These are phyloP conservation scores for Fusarium graminum DNA, from an alignment of 2,329 filamentous ascomycete genomes.

Conservation along the genomic window DNA sequence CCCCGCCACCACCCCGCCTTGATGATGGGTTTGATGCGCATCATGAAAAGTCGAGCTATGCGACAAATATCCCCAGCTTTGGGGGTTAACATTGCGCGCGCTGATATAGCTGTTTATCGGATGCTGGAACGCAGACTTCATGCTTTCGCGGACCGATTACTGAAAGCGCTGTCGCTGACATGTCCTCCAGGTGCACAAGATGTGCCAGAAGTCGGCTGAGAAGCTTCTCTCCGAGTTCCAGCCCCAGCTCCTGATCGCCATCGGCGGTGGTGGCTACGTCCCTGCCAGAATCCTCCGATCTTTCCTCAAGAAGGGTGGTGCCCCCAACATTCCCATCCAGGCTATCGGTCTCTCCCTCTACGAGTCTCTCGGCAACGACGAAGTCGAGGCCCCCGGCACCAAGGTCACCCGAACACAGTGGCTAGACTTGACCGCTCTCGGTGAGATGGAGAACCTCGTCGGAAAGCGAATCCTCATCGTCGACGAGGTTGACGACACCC, in stretches of 20 bases:
- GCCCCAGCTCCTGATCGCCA: slow-evolving; percentile 97
- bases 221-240: slow-evolving; percentile 86
- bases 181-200: slow-evolving; percentile 84
- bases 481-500: slow-evolving; percentile 87
- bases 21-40: slow-evolving; percentile 39
- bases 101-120: rapidly evolving
- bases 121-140: too few relatives aligned
- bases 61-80: background rate
- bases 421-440: slow-evolving; percentile 88
- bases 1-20: slow-evolving; percentile 49
- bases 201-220: slow-evolving; percentile 88
- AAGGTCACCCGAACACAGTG: slow-evolving; percentile 98
- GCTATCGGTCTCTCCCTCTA: slow-evolving; percentile 98
- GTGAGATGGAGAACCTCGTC: slow-evolving; percentile 71
- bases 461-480: slow-evolving; percentile 51
- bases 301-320: slow-evolving; percentile 90
- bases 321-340: slow-evolving; percentile 97
- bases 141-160: background rate
- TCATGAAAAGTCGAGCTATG: slow-evolving; percentile 28
- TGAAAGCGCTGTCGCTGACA: slow-evolving; percentile 29
- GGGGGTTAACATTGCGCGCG: background rate
- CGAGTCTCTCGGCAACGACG: slow-evolving; percentile 77
- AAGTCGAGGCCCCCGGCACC: slow-evolving; percentile 80
- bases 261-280: slow-evolving; percentile 96
- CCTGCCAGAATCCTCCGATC: slow-evolving; percentile 96